Evolutionary conservation across 768 basidiomycete species (phyloP), one percentile per base, ranked within the genome.

Genomic region (Leucocoprinus sp.): DNA sequence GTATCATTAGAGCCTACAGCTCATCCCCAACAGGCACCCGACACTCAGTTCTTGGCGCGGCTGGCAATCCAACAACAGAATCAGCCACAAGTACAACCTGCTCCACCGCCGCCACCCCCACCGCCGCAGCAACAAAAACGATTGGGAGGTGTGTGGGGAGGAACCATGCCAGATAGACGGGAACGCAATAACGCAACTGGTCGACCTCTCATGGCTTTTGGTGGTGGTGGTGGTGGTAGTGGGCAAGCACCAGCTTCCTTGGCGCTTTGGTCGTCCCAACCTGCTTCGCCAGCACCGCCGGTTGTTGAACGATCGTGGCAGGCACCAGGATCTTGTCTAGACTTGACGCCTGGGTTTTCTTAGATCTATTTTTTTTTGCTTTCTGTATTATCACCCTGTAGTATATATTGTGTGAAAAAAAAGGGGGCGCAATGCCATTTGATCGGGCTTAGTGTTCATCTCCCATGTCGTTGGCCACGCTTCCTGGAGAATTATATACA

Each of bases 401-500:
- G 28, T 27, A 46, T 51, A 41, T n/a, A n/a, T n/a, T n/a, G n/a
- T n/a, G n/a, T n/a, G n/a, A n/a, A n/a, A n/a, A n/a, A n/a, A n/a
- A n/a, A n/a, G n/a, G n/a, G n/a, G n/a, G n/a, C n/a, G n/a, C n/a
- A n/a, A n/a, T n/a, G n/a, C n/a, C n/a, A n/a, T n/a, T n/a, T n/a
- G n/a, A n/a, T n/a, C n/a, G n/a, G n/a, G n/a, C n/a, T n/a, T n/a
- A n/a, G n/a, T 40, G 41, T 23, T 21, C 29, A 36, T 47, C 48
- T 40, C 51, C 45, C 53, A 60, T 60, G 59, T 57, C 58, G 24
- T 50, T 67, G 14, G 59, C 57, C 11, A 41, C 36, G 3, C 61
- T 90, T 17, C 86, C 88, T 7, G 57, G 76, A 3, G 87, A 91
- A 60, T 66, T 91, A 6, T 81, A 83, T 58, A 65, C 71, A 14